phyloP scores from a whole-genome alignment of 768 basidiomycete genomes.

The Tylopilus plumbeoviolaceoides region DNA sequence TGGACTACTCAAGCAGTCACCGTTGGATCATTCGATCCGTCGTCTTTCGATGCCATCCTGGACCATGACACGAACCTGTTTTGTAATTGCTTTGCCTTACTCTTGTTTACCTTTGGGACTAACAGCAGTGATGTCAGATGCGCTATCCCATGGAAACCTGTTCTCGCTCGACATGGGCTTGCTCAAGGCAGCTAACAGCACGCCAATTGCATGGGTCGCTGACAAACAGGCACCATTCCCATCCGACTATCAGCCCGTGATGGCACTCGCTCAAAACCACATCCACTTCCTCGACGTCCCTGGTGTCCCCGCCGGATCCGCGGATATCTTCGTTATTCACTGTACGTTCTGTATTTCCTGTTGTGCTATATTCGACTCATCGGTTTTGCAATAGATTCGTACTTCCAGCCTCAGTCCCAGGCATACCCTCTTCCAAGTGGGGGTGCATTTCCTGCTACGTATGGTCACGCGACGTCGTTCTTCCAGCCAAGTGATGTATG shows the following conservation, averaged over 20 bases:
- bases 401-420: conserved; percentile 71
- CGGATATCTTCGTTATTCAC: conserved; percentile 83
- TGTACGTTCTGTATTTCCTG: conserved; percentile 45
- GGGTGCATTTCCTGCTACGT: conserved; percentile 57
- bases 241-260: conserved; percentile 62
- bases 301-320: conserved; percentile 59
- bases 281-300: conserved; percentile 79
- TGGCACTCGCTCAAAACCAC: conserved; percentile 85
- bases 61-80: conserved; percentile 95
- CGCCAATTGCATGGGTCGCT: conserved; percentile 59
- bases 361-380: background rate
- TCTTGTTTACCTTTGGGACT: background rate
- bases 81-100: conserved; percentile 39
- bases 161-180: conserved; percentile 67
- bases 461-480: conserved; percentile 69
- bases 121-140: conserved; percentile 43
- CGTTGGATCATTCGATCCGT: conserved; percentile 54
- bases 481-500: conserved; percentile 54
- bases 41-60: conserved; percentile 66
- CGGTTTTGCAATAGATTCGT: conserved; percentile 48
- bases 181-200: conserved; percentile 56
- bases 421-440: conserved; percentile 46
- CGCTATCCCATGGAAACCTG: conserved; percentile 59
- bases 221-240: conserved; percentile 55
- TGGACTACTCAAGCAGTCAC: conserved; percentile 75